These are phyloP conservation scores for Sonneratia alba DNA, from an alignment of 345 rosid genomes.

Conservation along the genomic window DNA sequence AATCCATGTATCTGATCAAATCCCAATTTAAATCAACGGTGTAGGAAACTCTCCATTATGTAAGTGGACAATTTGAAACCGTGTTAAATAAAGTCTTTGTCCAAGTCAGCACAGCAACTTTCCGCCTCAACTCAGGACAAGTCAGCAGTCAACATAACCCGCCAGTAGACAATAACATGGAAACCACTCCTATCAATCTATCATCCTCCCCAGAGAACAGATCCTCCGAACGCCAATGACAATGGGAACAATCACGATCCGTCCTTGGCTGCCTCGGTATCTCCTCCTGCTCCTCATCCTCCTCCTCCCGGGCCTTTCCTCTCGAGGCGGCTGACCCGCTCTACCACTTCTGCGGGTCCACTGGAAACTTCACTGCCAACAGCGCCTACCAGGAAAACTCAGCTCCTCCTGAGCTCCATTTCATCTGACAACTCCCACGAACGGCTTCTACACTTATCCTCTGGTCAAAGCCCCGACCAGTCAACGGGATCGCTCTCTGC, in stretches of 20 bases:
- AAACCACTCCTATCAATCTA: neutral
- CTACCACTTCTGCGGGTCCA: slow-evolving; percentile 5
- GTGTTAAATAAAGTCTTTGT: too few species aligned
- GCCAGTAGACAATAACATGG: too few species aligned
- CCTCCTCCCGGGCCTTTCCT: neutral
- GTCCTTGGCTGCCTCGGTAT: neutral
- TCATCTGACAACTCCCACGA: slow-evolving; percentile 16
- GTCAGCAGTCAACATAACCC: too few species aligned
- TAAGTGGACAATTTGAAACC: too few species aligned
- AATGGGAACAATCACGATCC: neutral
- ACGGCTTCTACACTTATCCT: slow-evolving; percentile 30
- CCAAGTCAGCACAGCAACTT: too few species aligned
- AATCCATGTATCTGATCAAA: too few species aligned
- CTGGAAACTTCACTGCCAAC: slow-evolving; percentile 25
- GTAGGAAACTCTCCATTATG: too few species aligned
- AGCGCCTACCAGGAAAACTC: slow-evolving; percentile 36
- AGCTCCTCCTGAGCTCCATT: slow-evolving; percentile 25
- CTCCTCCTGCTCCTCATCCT: neutral
- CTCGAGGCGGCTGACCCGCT: neutral
- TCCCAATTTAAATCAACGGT: too few species aligned
- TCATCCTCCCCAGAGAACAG: neutral
- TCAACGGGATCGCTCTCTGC: slow-evolving; percentile 31
- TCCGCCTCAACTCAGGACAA: too few species aligned
- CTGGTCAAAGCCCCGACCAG: slow-evolving; percentile 24
- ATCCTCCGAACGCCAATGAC: neutral